Base-by-base conservation (phyloP, 1,284 basidiomycete species). In the Ustilago sp. region DNA sequence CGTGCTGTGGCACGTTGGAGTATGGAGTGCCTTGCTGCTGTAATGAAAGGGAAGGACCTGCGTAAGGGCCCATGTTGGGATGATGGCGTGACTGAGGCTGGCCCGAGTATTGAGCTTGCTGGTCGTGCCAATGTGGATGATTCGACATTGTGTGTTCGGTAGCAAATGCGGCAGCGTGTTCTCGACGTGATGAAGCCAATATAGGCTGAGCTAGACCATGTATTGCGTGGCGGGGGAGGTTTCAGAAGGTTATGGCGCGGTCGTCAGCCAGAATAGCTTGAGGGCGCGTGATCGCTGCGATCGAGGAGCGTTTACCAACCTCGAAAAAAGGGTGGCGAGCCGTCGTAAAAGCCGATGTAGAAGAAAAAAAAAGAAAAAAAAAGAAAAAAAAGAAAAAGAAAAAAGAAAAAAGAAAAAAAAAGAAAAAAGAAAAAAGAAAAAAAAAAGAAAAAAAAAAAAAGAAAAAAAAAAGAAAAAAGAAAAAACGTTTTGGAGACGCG, bases 51-150 rank as follows among this genome's bases (percentile, higher is more conserved):
- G 71, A 62, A 28, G 74, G 55, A 12, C 55, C 64, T 17, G 53
- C 31, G 56, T 76, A 72, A 3, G 65, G 59, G 17, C 72, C 62
- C 65, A 71, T 71, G 57, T 62, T 62, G 45, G 68, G 47, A 45
- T 76, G 68, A 38, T 76, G 74, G n/a, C 69, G 74, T 36, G 52
- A 59, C 53, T 64, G 66, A 5, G 50, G 51, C 15, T 60, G 64
- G 1, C 38, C 48, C 8, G 68, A 39, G 43, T 66, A 69, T 15
- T 63, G 69, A 31, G 11, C 50, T 32, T 72, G 74, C 57, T 64
- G 74, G 38, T 69, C 74, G 59, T 76, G 74, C 74, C 69, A 72
- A 34, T 55, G 55, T 35, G 54, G 50, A 60, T 76, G 74, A n/a
- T 60, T 76, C 28, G 69, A 62, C 74, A 76, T 75, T 32, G 31